Evolutionary conservation across 1,284 basidiomycete species (phyloP), one percentile per base, ranked within the genome.

Genomic region (Trichosporon sp.): DNA sequence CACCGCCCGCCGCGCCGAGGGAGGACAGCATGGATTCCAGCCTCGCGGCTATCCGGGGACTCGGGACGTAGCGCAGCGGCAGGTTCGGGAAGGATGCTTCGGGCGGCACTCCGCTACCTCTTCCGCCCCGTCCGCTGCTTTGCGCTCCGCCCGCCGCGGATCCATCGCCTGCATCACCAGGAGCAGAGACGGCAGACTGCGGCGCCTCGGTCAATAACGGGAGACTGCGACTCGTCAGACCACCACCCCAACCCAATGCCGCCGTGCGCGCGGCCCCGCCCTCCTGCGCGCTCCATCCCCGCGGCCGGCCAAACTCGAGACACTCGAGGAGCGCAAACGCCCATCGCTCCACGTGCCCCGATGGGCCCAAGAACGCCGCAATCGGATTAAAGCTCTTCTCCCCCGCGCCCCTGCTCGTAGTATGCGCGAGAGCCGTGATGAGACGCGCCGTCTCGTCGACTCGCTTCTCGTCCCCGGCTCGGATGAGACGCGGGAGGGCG

Each of bases 311-410:
- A 72, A 96, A 88, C 76, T 92, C 90, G 35, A 96, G 84, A 14
- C 91, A 91, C 2, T 89, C 88, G 35, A 96, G 86, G 1, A 96
- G 79, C 56, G 89, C 88, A 90, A 91, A 93, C 1, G 92, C 92
- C 94, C 94, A 96, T 80, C 90, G 90, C 77, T 96, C 92, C 19
- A 96, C 89, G 0, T 91, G 90, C 4, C 94, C 94, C 0, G 85
- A 87, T 0, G 93, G 91, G 2, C 94, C 93, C 0, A 96, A 87
- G 4, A 96, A 86, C 68, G 88, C 87, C 2, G 87, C 88, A 4
- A 94, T 86, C 12, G 77, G 71, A 43, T 77, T 78, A 64, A 19
- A 70, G 8, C 38, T 40, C 37, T 48, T 77, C 76, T 64, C n/a
- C 26, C 26, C 26, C 26, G 26, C 26, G 77, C 73, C 3, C 70